Conservation (phyloP, 148 eudicot genomes). For the Linanthus parryae region DNA sequence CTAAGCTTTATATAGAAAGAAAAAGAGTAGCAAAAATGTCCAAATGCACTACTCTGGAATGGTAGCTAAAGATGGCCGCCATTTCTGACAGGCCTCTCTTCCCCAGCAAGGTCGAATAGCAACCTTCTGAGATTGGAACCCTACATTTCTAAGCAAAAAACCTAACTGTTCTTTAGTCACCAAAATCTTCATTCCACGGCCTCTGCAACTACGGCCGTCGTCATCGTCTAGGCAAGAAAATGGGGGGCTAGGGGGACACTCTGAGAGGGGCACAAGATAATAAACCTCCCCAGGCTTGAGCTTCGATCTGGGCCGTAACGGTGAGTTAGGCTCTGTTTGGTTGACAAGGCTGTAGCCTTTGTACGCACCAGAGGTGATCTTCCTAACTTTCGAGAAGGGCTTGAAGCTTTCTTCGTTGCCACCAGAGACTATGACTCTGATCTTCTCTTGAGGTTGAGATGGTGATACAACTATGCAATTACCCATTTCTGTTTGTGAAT, state of each 20-base stretch:
- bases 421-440: background rate
- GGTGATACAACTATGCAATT: conserved; percentile 24
- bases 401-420: conserved; percentile 18
- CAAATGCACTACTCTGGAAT: conserved; percentile 32
- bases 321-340: conserved; percentile 11
- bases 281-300: conserved; percentile 5
- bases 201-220: conserved; percentile 13
- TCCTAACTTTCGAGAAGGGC: conserved; percentile 9
- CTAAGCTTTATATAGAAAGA: too few species aligned
- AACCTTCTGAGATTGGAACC: conserved; percentile 22
- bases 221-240: conserved; percentile 16
- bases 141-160: conserved; percentile 27
- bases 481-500: conserved; percentile 28
- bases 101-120: conserved; percentile 19
- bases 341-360: conserved; percentile 7
- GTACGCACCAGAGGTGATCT: conserved; percentile 9
- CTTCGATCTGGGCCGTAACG: conserved; percentile 12
- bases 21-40: too few species aligned
- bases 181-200: conserved; percentile 37
- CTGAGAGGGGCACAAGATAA: conserved; percentile 1
- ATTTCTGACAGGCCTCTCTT: conserved; percentile 16
- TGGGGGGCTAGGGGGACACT: conserved; percentile 6
- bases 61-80: conserved; percentile 41
- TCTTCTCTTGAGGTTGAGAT: conserved; percentile 14
- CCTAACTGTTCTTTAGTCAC: conserved; percentile 44